These are phyloP conservation scores for Fusarium torreyae DNA, from an alignment of 2,329 filamentous ascomycete genomes.

Conservation along the genomic window DNA sequence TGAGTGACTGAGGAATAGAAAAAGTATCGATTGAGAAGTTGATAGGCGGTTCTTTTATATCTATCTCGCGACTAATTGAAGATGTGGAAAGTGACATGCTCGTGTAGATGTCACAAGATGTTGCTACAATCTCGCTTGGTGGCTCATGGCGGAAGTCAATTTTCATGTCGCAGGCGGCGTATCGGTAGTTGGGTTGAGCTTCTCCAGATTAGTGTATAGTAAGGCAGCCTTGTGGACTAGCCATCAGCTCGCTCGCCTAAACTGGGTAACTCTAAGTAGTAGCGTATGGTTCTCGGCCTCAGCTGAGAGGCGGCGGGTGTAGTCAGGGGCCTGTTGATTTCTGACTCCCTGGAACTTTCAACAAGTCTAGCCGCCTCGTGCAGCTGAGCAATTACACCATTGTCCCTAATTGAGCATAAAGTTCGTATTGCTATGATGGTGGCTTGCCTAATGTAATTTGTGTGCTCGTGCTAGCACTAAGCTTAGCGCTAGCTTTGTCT, in stretches of 20 bases:
- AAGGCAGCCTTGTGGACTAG: too few relatives aligned
- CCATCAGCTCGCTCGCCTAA: too few relatives aligned
- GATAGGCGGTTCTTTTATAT: conserved; percentile 24
- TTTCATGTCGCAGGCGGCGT: too few relatives aligned
- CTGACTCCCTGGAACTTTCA: background rate
- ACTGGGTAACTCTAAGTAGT: too few relatives aligned
- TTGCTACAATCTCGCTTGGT: conserved; percentile 12
- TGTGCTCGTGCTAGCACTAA: background rate
- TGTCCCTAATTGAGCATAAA: background rate
- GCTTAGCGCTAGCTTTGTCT: background rate
- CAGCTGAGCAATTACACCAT: background rate
- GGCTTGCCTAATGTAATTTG: background rate
- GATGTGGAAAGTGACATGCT: background rate
- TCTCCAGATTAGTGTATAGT: too few relatives aligned
- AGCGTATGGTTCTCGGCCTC: background rate
- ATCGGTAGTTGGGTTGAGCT: background rate
- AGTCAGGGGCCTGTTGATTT: conserved; percentile 1
- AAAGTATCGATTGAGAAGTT: background rate
- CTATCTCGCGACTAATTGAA: background rate
- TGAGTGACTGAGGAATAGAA: conserved; percentile 30
- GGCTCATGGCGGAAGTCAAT: background rate
- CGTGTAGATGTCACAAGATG: background rate
- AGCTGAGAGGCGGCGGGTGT: conserved; percentile 7
- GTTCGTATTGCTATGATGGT: background rate
- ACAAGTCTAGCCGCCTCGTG: background rate